Conservation (phyloP, 441 rosid genomes). For the Isatis lusitanica region DNA sequence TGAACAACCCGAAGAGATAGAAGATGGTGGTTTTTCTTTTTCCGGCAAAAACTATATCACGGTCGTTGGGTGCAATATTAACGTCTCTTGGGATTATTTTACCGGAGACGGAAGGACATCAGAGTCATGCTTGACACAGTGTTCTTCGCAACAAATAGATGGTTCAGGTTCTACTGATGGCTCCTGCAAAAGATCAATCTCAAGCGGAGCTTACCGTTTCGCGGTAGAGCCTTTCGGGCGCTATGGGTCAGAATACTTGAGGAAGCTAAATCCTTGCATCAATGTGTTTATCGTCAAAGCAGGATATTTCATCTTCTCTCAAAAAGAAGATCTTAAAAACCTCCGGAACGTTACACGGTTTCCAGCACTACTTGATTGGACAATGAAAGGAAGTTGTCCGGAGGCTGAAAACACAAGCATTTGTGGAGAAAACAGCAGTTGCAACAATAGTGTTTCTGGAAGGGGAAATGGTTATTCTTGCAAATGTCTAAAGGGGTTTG, state of each 20-base stretch:
- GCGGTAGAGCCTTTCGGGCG: not conserved
- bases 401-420: not conserved
- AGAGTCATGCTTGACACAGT: not conserved
- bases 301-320: not conserved
- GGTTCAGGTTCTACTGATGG: not conserved
- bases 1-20: no score
- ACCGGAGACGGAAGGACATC: not conserved
- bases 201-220: not conserved
- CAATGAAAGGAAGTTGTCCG: not conserved
- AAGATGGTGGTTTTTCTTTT: not conserved
- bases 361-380: constrained; percentile 1
- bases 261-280: not conserved
- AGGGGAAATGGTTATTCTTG: not conserved
- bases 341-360: not conserved
- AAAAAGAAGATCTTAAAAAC: not conserved
- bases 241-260: not conserved
- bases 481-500: not conserved
- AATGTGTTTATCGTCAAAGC: not conserved
- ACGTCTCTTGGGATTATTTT: not conserved
- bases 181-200: not conserved
- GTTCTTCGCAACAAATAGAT: not conserved
- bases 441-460: not conserved
- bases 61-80: not conserved
- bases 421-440: not conserved
- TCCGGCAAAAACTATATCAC: not conserved